Evolutionary conservation across 1,284 basidiomycete genomes (phyloP), one percentile per base, ranked within the genome.

Genomic region (Fomitopsis pinicola): DNA sequence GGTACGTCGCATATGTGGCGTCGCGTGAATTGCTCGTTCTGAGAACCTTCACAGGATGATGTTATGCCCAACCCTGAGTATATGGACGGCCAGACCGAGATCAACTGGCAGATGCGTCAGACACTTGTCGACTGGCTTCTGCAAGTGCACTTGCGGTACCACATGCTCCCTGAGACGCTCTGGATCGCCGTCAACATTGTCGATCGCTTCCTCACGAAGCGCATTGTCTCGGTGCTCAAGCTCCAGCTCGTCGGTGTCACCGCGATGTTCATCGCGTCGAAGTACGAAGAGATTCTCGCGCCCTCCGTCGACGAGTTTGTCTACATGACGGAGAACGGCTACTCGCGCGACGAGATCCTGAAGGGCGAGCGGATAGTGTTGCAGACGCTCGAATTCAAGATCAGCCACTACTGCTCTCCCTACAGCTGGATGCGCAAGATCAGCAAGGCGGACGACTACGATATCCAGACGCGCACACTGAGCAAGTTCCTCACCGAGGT

Each of bases 381-480:
- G 61, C 89, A 92, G 77, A 95, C 94, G 45, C 86, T 99, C 62
- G 94, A 98, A 66, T 99, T 98, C 80, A 90, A 91, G 75, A 75
- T 99, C 72, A 98, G 96, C 61, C 88, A 95, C 61, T 99, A 99
- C 79, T 99, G 97, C 79, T 97, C 97, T 54, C 97, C 97, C 2
- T 99, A 99, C 80, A 96, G 93, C 73, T 99, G 97, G 97, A 95
- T 99, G 81, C 88, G 97, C 66, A 90, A 91, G 70, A 99, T 99
- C 76, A 97, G 94, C 81, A 98, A 97, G 77, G 97, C 97, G 33
- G 97, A 99, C 78, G 94, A 98, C 77, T 99, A 99, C 75, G 95
- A 99, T 74, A 91, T 99, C 69, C 97, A 98, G 75, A 99, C 97
- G 6, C 83, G 97, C 62, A 99, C 97, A 12, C 80, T 99, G 60